A percentile compares a stretch with the other conserved stretches of the same genome.
phyloP scores from a whole-genome alignment of 305 asterid species.

The Fraxinus sp. region DNA sequence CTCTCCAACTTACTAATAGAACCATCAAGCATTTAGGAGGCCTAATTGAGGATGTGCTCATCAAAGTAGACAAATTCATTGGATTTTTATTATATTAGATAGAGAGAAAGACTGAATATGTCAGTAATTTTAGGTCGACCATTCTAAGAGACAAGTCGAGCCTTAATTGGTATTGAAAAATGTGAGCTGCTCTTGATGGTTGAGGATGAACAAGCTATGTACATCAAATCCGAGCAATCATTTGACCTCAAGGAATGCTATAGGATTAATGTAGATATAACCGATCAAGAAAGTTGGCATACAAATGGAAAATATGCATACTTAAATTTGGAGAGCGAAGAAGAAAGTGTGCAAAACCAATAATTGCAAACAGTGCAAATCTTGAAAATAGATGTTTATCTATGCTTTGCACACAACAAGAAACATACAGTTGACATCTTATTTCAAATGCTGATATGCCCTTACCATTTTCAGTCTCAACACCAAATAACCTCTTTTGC shows the following conservation, averaged over 20 bases:
- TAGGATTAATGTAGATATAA: background rate
- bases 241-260: background rate
- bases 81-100: background rate
- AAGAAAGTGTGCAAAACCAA: too few species aligned
- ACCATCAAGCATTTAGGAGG: background rate
- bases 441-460: background rate
- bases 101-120: background rate
- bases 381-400: background rate
- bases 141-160: background rate
- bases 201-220: background rate
- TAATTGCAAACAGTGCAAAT: background rate
- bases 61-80: background rate
- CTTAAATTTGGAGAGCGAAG: too few species aligned
- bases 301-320: too few species aligned
- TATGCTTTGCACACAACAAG: background rate
- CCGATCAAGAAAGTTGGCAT: too few species aligned
- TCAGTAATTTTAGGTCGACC: background rate
- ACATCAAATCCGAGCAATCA: background rate
- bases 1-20: background rate
- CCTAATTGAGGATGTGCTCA: background rate
- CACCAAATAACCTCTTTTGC: conserved; percentile 64
- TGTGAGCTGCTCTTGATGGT: background rate
- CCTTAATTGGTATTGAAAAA: too few species aligned
- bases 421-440: background rate
- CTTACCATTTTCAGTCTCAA: conserved; percentile 80